phyloP scores from a whole-genome alignment of 805 yeast genomes.

The Starmera pachycereana region DNA sequence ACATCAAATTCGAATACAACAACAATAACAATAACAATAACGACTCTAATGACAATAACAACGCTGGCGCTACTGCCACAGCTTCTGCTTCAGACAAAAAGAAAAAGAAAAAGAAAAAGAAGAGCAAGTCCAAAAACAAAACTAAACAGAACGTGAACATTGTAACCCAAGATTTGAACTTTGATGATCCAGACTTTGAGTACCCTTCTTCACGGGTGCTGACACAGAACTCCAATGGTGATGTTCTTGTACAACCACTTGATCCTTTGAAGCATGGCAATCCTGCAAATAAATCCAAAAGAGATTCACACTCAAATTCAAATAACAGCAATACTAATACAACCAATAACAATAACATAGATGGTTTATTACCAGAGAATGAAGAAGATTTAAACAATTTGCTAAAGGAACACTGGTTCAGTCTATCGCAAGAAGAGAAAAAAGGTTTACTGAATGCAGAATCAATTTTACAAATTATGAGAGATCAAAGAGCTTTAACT shows the following conservation, averaged over 20 bases:
- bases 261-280: conserved; percentile 1
- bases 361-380: conserved; percentile 8
- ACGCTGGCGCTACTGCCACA: neutral
- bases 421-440: conserved; percentile 50
- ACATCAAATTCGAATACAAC: conserved; percentile 22
- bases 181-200: conserved; percentile 47
- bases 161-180: conserved; percentile 27
- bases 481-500: conserved; percentile 41
- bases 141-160: conserved; percentile 8
- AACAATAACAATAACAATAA: neutral
- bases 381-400: conserved; percentile 12
- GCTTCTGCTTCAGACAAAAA: neutral
- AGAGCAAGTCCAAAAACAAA: conserved; percentile 10
- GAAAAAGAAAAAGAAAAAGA: conserved; percentile 25
- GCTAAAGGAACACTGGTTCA: conserved; percentile 46
- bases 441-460: conserved; percentile 53
- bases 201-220: conserved; percentile 67
- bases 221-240: conserved; percentile 64
- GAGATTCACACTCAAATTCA: conserved; percentile 29
- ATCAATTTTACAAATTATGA: conserved; percentile 55
- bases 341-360: neutral
- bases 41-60: conserved; percentile 1
- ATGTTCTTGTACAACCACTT: conserved; percentile 53
- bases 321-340: no score
- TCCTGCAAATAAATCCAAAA: conserved; percentile 36